Evolutionary conservation across 768 basidiomycete species (phyloP), one percentile per base, ranked within the genome.

Genomic region (Lactifluus hygrophoroides): DNA sequence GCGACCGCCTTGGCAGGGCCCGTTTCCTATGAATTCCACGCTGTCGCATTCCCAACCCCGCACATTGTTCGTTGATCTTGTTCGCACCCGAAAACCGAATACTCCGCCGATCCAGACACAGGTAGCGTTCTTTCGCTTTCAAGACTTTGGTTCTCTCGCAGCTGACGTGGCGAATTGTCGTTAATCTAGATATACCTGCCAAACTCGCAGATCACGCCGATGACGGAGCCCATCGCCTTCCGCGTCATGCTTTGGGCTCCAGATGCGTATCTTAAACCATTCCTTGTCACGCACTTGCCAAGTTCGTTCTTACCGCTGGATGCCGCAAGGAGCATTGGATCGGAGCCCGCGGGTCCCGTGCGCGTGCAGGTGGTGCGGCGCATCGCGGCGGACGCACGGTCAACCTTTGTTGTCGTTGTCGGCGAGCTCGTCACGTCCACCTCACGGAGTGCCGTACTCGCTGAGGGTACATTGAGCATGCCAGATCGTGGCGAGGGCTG

Each of bases 151-250:
- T 9, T 10, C 10, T 14, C 8, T 30, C 28, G n/a, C 3, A 30
- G 14, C 43, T 46, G 30, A 49, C 32, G 17, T 19, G 25, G 14
- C 19, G 5, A 7, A 10, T 14, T 13, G n/a, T 23, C 16, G 16
- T 10, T 14, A 1, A 32, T 10, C n/a, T 17, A 63, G 58, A 44
- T 63, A 30, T 63, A 56, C 38, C 62, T 63, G 14, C 62, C 57
- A 42, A 9, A 54, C 16, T 60, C 62, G 14, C 62, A 63, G 37
- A 63, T 63, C 6, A 52, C 40, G 17, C 46, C 62, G 1, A 35
- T 59, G 8, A 32, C 21, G 13, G 42, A 54, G n/a, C 21, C 32
- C 8, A 49, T 63, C n/a, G 23, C 34, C 19, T 63, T 63, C 34
- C 54, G 58, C 23, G 32, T 63, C 16, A 34, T 47, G 2, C 54